Conservation (phyloP, 2,329 filamentous ascomycete genomes). For the Cordyceps cateniannulata region DNA sequence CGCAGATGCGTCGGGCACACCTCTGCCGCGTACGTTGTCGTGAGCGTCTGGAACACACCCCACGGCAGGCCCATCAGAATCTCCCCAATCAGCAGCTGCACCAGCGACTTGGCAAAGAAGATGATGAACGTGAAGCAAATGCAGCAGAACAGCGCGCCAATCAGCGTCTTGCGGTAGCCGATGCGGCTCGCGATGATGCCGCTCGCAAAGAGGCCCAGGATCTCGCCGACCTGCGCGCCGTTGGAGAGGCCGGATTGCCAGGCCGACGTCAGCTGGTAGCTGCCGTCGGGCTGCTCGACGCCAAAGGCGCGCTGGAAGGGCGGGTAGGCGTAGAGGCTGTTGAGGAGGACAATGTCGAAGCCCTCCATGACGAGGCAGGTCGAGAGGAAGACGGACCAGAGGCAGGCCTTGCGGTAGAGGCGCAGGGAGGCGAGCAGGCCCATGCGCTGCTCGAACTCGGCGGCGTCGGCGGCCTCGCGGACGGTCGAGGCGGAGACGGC, state of each 20-base stretch:
- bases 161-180: slow-evolving; percentile 42
- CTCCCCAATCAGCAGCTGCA: slow-evolving; percentile 37
- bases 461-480: no score
- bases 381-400: slow-evolving; percentile 33
- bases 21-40: slow-evolving; percentile 43
- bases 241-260: slow-evolving; percentile 49
- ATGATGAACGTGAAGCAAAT: slow-evolving; percentile 40
- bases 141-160: slow-evolving; percentile 33
- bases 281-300: slow-evolving; percentile 25
- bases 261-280: slow-evolving; percentile 39
- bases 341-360: slow-evolving; percentile 34
- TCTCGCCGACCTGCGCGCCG: slow-evolving; percentile 40
- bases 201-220: slow-evolving; percentile 43
- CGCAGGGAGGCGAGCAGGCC: no score
- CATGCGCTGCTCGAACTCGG: no score
- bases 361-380: slow-evolving; percentile 34
- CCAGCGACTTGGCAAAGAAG: slow-evolving; percentile 38
- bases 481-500: no score
- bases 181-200: slow-evolving; percentile 41
- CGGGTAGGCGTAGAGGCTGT: slow-evolving; percentile 35
- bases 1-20: slow-evolving; percentile 39
- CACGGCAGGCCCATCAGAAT: slow-evolving; percentile 42
- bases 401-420: slow-evolving; percentile 30
- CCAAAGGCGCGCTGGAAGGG: slow-evolving; percentile 39
- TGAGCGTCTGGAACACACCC: slow-evolving; percentile 41